A percentile compares a stretch with the other conserved stretches of the same genome.
Evolutionary conservation across 2,329 filamentous ascomycete genomes (phyloP).

Genomic region (Talaromyces sp.): DNA sequence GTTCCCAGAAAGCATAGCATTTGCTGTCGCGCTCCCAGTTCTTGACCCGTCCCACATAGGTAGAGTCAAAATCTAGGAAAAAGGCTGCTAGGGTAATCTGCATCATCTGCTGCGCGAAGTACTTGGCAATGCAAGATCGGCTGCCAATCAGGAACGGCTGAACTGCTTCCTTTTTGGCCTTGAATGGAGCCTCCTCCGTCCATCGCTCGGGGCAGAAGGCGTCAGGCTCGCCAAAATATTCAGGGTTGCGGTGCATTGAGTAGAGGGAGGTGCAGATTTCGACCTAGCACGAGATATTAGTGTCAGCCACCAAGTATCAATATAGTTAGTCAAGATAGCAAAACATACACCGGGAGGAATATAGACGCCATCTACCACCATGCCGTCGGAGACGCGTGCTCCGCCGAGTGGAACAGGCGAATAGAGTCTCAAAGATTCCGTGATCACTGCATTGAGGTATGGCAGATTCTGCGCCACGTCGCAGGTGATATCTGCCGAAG

Average conservation of each 20-base stretch:
- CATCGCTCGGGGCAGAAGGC: constrained; percentile 29
- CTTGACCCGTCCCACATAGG: constrained; percentile 18
- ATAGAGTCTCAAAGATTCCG: constrained; percentile 27
- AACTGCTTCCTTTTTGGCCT: constrained; percentile 19
- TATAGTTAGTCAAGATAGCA: background rate
- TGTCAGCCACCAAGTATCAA: constrained; percentile 7
- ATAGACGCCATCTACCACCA: constrained; percentile 19
- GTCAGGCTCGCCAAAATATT: constrained; percentile 25
- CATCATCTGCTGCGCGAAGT: constrained; percentile 23
- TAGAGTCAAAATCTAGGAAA: constrained; percentile 20
- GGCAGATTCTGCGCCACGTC: constrained; percentile 17
- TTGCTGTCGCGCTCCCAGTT: constrained; percentile 20
- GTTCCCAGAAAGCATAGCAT: constrained; percentile 24
- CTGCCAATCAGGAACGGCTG: constrained; percentile 23
- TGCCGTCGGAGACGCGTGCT: constrained; percentile 19
- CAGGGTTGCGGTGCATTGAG: constrained; percentile 26
- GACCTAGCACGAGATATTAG: background rate
- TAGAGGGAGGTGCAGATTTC: constrained; percentile 26
- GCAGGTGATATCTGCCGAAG: constrained; percentile 16
- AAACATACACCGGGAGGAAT: constrained; percentile 20
- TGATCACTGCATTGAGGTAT: constrained; percentile 26
- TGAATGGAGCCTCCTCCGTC: constrained; percentile 18
- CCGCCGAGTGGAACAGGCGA: constrained; percentile 25
- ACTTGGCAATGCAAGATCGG: constrained; percentile 22
- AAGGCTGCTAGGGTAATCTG: constrained; percentile 19